Evolutionary conservation across 2,329 filamentous ascomycete genomes (phyloP).

Genomic region (Diaporthe vexans): DNA sequence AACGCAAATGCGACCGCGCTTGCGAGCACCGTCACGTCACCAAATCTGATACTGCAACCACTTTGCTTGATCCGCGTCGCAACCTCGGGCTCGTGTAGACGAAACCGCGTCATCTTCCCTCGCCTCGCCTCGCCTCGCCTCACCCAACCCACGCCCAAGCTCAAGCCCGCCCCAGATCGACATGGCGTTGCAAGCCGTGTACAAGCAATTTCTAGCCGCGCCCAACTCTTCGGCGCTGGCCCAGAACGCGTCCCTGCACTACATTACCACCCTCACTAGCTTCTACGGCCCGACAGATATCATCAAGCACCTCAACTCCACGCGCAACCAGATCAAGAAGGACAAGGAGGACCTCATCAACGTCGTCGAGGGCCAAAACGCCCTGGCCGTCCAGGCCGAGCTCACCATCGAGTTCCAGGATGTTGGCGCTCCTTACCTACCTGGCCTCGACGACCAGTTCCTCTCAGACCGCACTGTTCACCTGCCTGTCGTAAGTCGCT

Average conservation of each 20-base stretch:
- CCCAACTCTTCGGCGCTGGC: conserved; percentile 75
- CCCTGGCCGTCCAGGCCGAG: conserved; percentile 83
- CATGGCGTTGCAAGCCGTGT: conserved; percentile 68
- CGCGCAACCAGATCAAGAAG: conserved; percentile 83
- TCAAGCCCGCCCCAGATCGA: conserved; percentile 26
- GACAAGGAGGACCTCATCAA: conserved; percentile 84
- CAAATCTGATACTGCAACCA: conserved; percentile 32
- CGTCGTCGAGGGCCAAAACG: conserved; percentile 78
- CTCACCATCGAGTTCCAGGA: conserved; percentile 85
- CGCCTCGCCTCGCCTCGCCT: background rate
- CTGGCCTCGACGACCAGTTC: conserved; percentile 94
- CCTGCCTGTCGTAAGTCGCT: conserved; percentile 81
- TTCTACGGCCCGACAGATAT: conserved; percentile 81
- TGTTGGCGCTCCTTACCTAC: conserved; percentile 88
- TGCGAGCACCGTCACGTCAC: conserved; percentile 28
- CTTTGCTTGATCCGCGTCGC: conserved; percentile 23
- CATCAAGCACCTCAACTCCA: conserved; percentile 82
- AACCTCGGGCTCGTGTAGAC: conserved; percentile 15
- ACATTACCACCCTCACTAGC: conserved; percentile 88
- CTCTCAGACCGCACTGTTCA: conserved; percentile 84
- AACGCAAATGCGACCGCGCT: conserved; percentile 23
- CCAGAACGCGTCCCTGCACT: conserved; percentile 80
- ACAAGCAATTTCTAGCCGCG: conserved; percentile 80
- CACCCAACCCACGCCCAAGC: background rate
- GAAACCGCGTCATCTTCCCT: conserved; percentile 12